Base-by-base conservation (phyloP, 108 stramenopile species). In the Fragilaria radians region DNA sequence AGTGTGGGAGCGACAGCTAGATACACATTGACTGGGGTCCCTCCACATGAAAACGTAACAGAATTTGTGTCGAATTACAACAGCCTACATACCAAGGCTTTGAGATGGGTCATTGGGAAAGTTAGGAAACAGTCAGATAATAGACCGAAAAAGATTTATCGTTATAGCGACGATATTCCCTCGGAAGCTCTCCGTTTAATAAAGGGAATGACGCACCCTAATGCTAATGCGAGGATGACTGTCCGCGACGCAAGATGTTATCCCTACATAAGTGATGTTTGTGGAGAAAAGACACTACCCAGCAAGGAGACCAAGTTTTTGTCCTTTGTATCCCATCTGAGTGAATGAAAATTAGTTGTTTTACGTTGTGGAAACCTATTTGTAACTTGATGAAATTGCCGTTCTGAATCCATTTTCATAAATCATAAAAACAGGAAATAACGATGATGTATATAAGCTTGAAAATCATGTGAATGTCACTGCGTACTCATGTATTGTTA, bases 11-110 rank as follows among this genome's bases (percentile, higher is more conserved):
- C 65, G 2, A 83, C 82, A 18, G 76, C 85, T 50, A 65, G 69
- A 34, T 75, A 81, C 69, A 71, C 68, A 54, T 61, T 89, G 33
- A 86, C 88, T 1, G 88, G 88, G 28, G 79, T 79, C 11, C 70
- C 76, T 17, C 79, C 88, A 3, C 25, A 77, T 36, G 29, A 46
- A 21, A 33, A 59, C 28, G 71, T 78, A 9, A 52, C 69, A 2
- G 79, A 82, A 7, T 74, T 74, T 45, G 67, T 84, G 34, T 45
- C 36, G 4, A 7, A 32, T 22, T 54, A 69, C 48, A 58, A 51
- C 36, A 42, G 14, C 14, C 36, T 14, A 42, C 36, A 11, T 7
- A 42, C 7, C 36, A 42, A 7, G 36, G 36, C 36, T 7, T 7
- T 14, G 14, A 42, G 36, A 14, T 42, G 36, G 36, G 14, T 42